A percentile compares a stretch with the other conserved stretches of the same genome.
Conservation (phyloP, 192 early-diverging fungal genomes). For the Dimargaris verticillata region DNA sequence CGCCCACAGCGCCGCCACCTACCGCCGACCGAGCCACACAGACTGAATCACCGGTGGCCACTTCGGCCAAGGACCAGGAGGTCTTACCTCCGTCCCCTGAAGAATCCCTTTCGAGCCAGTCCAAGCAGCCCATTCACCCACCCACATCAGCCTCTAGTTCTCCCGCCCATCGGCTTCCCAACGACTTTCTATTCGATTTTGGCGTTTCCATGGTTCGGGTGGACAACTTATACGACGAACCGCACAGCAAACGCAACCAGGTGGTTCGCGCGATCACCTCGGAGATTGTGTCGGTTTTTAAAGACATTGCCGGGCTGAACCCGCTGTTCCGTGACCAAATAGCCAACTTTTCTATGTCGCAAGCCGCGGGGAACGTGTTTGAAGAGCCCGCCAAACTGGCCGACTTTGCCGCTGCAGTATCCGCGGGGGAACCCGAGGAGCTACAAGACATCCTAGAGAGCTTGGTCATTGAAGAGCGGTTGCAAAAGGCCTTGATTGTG, state of each 20-base stretch:
- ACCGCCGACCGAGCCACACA: not conserved
- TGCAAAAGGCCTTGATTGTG: constrained; percentile 82
- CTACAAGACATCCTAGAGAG: constrained; percentile 85
- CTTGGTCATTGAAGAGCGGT: constrained; percentile 71
- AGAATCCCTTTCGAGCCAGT: not conserved
- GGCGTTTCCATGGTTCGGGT: constrained; percentile 74
- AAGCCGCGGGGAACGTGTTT: constrained; percentile 89
- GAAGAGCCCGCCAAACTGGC: constrained; percentile 87
- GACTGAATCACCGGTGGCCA: not conserved
- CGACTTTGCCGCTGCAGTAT: constrained; percentile 95
- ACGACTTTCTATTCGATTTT: constrained; percentile 35
- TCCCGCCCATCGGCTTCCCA: not conserved
- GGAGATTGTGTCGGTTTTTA: constrained; percentile 90
- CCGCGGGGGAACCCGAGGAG: constrained; percentile 77
- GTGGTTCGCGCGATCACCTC: constrained; percentile 81
- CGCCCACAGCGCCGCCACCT: no score
- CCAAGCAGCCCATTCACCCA: not conserved
- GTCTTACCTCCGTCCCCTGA: not conserved
- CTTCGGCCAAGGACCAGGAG: not conserved
- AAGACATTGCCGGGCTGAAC: constrained; percentile 88
- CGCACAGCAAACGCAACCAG: constrained; percentile 71
- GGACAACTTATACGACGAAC: constrained; percentile 69
- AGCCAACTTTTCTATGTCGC: constrained; percentile 86
- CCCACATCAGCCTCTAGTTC: not conserved
- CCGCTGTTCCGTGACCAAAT: constrained; percentile 97